phyloP scores from a whole-genome alignment of 345 rosid genomes.

The Boechera divaricarpa region DNA sequence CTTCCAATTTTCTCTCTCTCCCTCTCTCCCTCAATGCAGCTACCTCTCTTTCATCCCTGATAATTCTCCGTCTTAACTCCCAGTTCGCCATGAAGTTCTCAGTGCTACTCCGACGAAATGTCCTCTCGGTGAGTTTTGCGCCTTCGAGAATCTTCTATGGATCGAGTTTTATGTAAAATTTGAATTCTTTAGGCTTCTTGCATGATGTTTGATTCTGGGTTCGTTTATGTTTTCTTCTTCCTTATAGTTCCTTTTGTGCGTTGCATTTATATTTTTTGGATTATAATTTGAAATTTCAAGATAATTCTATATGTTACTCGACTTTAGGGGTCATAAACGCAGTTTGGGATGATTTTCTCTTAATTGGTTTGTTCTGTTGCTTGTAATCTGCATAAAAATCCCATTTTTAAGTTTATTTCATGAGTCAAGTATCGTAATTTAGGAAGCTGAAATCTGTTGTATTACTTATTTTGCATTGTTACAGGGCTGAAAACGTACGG shows the following conservation, averaged over 20 bases:
- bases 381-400: slow-evolving; percentile 12
- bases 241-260: not conserved
- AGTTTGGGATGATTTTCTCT: slow-evolving; percentile 6
- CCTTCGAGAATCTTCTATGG: slow-evolving; percentile 7
- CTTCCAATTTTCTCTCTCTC: slow-evolving; percentile 16
- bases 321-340: slow-evolving; percentile 25
- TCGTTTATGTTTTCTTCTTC: not conserved
- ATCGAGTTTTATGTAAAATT: slow-evolving; percentile 1
- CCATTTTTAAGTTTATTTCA: not conserved
- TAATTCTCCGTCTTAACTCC: not conserved
- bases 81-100: slow-evolving; percentile 3
- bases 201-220: slow-evolving; percentile 28
- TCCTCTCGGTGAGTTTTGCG: slow-evolving; percentile 40
- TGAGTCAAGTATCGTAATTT: not conserved
- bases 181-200: not conserved
- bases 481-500: slow-evolving; percentile 35
- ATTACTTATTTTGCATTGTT: not conserved
- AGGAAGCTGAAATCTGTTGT: slow-evolving; percentile 21
- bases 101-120: slow-evolving; percentile 24
- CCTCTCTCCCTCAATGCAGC: slow-evolving; percentile 31
- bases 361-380: not conserved
- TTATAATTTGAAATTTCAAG: slow-evolving; percentile 4
- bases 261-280: not conserved
- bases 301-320: not conserved
- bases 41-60: slow-evolving; percentile 6